Percentiles rank a stretch among this genome's conserved stretches.
Conservation (phyloP, 345 rosid genomes). For the Abelmoschus esculentus region DNA sequence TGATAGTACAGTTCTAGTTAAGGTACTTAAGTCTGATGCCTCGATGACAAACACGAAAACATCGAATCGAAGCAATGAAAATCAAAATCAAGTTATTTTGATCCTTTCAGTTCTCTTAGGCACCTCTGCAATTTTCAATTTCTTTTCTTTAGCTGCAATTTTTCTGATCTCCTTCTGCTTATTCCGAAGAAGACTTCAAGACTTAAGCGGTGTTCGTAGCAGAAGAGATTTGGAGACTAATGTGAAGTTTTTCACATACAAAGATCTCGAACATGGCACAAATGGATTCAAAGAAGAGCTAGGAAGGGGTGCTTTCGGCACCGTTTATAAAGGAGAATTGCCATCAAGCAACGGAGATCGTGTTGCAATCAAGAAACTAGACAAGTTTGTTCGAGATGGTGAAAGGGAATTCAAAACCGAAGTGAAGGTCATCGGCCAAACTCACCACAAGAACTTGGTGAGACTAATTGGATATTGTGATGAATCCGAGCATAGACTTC, state of each 20-base stretch:
- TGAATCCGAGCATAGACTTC: conserved; percentile 33
- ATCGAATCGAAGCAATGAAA: not conserved
- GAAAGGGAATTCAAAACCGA: conserved; percentile 45
- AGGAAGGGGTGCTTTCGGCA: conserved; percentile 28
- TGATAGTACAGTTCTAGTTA: conserved; percentile 2
- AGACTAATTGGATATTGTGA: conserved; percentile 36
- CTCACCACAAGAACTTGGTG: conserved; percentile 42
- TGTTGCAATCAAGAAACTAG: conserved; percentile 38
- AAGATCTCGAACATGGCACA: conserved; percentile 23
- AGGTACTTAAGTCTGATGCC: conserved; percentile 2
- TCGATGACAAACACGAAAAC: not conserved
- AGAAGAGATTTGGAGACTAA: conserved; percentile 15
- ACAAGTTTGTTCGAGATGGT: conserved; percentile 28
- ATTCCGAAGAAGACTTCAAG: conserved; percentile 5
- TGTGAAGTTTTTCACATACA: conserved; percentile 14
- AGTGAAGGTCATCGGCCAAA: conserved; percentile 35
- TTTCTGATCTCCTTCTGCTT: conserved; percentile 12
- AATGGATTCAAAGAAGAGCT: conserved; percentile 19
- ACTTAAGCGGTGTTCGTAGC: not conserved
- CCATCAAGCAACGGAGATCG: not conserved
- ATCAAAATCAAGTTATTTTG: not conserved
- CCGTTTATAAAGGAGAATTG: conserved; percentile 24
- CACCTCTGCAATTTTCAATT: conserved; percentile 13
- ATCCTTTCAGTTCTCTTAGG: conserved; percentile 17
- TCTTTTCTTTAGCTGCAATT: conserved; percentile 1